A percentile compares a stretch with the other conserved stretches of the same genome.
These are phyloP conservation scores for Eutrema salsugineum DNA, from an alignment of 441 rosid genomes.

Conservation along the genomic window DNA sequence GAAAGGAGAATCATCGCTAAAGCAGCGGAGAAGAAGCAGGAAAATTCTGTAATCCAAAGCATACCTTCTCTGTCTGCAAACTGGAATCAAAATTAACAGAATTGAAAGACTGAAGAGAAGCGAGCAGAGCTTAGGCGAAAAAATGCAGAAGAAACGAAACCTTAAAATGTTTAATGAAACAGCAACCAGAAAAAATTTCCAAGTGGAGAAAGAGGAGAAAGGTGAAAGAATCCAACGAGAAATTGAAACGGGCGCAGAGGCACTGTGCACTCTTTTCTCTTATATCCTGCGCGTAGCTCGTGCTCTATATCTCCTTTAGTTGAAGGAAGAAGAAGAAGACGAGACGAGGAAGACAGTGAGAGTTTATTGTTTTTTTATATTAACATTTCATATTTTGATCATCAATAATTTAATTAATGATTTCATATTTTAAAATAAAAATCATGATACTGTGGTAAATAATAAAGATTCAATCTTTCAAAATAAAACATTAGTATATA, in stretches of 20 bases:
- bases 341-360: background rate
- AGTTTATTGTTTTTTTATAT: background rate
- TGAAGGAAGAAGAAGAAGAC: background rate
- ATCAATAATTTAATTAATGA: too few species aligned
- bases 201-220: background rate
- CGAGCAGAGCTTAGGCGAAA: too few species aligned
- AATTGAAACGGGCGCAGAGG: too few species aligned
- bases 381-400: background rate
- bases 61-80: slow-evolving; percentile 14
- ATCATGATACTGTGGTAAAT: too few species aligned
- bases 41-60: slow-evolving; percentile 59
- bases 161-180: background rate
- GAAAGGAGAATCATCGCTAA: slow-evolving; percentile 56
- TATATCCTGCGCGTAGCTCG: background rate
- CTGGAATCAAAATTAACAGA: background rate
- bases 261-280: background rate
- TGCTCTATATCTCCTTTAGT: background rate
- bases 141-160: background rate
- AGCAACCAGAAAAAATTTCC: background rate
- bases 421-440: too few species aligned
- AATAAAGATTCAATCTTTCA: too few species aligned
- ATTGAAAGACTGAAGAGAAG: too few species aligned
- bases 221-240: background rate
- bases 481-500: too few species aligned
- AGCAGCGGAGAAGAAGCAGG: slow-evolving; percentile 61